Base-by-base conservation (phyloP, 1,139 yeast genomes). In the Taphrina wiesneri region DNA sequence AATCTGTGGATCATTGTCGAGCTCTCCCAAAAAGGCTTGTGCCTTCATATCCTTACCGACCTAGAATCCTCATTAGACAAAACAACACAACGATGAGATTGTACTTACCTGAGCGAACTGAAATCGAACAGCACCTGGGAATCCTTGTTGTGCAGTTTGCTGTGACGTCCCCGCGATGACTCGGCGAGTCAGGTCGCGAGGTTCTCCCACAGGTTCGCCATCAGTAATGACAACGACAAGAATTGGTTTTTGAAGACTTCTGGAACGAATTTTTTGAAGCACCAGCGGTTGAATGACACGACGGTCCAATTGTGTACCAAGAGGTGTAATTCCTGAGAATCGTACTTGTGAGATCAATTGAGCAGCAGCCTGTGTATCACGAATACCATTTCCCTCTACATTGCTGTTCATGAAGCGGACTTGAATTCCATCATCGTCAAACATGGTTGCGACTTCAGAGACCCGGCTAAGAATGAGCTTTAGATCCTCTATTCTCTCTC, bases 151-250 rank as follows among this genome's bases (percentile, higher is more conserved):
- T 1, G 69, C 63, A 23, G 74, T 67, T 15, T 70, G 67, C 17
- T 68, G 60, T 70, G 74, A 74, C 53, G 77, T 71, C 13, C 71
- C 72, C 53, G 70, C 69, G 63, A 75, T 73, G 39, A 72, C 75
- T 21, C 70, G 70, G 66, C 71, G 71, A 19, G 75, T 69, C 26
- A 72, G 70, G 56, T 69, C 71, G 47, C 71, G 64, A 39, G 72
- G 69, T 66, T 75, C 77, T 11, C 77, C 77, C 4, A 77, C 77
- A n/a, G 77, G 77, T 59, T 71, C 73, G 21, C 77, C 77, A 60
- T 75, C 59, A 26, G 77, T 75, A 67, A 75, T 71, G 32, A 75
- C 67, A 62, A 75, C 73, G 32, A 75, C 70, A 65, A 75, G 67
- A 2, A 75, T 75, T 1, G 77, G 77, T 71, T 75, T 75, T 54